Percentiles rank a stretch among this genome's conserved stretches.
Conservation (phyloP, 106 monocot species). For the Chionographis japonica region DNA sequence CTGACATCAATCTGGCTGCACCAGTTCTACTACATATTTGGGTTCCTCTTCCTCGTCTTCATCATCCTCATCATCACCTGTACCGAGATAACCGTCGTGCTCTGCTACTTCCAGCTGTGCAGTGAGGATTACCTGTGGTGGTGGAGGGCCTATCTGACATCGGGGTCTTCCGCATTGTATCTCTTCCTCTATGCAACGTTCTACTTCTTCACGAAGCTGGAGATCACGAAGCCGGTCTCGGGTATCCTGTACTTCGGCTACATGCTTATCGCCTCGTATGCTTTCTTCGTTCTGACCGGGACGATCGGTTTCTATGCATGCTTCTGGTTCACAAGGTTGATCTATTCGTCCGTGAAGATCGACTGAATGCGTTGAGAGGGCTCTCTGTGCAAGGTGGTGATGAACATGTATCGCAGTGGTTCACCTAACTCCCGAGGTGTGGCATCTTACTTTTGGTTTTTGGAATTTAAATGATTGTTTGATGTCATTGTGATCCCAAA, state of each 20-base stretch:
- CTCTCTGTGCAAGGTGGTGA: too few relatives aligned
- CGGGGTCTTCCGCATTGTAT: slow-evolving; percentile 92
- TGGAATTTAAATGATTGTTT: too few relatives aligned
- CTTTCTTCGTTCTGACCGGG: slow-evolving; percentile 89
- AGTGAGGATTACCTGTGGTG: slow-evolving; percentile 97
- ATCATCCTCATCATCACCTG: slow-evolving; percentile 83
- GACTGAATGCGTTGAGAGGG: slow-evolving; percentile 27
- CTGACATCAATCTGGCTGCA: slow-evolving; percentile 98
- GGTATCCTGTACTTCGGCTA: slow-evolving; percentile 91
- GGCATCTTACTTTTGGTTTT: too few relatives aligned
- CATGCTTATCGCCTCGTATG: slow-evolving; percentile 94
- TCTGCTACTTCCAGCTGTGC: slow-evolving; percentile 99
- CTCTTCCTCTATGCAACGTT: slow-evolving; percentile 90
- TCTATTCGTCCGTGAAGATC: slow-evolving; percentile 97
- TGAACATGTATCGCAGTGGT: too few relatives aligned
- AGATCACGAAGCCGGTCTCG: slow-evolving; percentile 83
- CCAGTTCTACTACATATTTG: slow-evolving; percentile 98
- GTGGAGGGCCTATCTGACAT: slow-evolving; percentile 95
- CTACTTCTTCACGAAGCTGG: slow-evolving; percentile 99
- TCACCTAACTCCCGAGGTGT: too few relatives aligned
- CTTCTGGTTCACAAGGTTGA: slow-evolving; percentile 93
- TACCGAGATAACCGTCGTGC: slow-evolving; percentile 90
- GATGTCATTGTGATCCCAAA: too few relatives aligned
- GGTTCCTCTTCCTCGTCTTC: slow-evolving; percentile 93
- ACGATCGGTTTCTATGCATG: slow-evolving; percentile 97